Evolutionary conservation across 768 basidiomycete species (phyloP).

Genomic region (Pleurotus tuoliensis): DNA sequence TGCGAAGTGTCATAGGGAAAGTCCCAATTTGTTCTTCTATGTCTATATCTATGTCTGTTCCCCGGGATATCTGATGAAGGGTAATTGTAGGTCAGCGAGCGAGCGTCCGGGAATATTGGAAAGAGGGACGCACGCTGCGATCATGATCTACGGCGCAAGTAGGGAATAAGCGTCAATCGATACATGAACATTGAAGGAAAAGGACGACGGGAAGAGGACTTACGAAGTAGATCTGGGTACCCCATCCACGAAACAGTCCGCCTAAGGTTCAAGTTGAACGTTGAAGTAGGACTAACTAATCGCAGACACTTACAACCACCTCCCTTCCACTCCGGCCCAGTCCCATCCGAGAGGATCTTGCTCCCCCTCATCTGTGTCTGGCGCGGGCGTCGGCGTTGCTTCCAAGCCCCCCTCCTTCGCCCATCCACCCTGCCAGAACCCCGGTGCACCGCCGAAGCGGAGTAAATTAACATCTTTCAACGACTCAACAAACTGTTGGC

Average conservation of each 20-base stretch:
- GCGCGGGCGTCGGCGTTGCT: not conserved
- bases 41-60: slow-evolving; percentile 11
- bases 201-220: slow-evolving; percentile 15
- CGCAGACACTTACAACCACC: slow-evolving; percentile 42
- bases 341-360: slow-evolving; percentile 37
- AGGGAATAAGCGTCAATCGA: not conserved
- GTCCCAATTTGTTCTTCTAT: slow-evolving; percentile 46
- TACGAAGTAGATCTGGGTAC: slow-evolving; percentile 50
- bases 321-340: slow-evolving; percentile 54
- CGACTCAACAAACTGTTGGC: slow-evolving; percentile 12
- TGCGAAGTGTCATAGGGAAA: slow-evolving; percentile 46
- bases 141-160: too few relatives aligned
- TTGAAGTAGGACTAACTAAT: not conserved
- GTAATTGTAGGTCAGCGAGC: not conserved
- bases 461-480: slow-evolving; percentile 30
- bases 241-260: slow-evolving; percentile 59
- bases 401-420: slow-evolving; percentile 10
- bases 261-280: slow-evolving; percentile 22
- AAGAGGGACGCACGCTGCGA: not conserved
- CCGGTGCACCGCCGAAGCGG: slow-evolving; percentile 37
- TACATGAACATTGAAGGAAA: not conserved
- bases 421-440: slow-evolving; percentile 32
- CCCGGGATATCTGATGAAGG: not conserved
- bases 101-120: not conserved
- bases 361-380: slow-evolving; percentile 15